Percentiles rank a stretch among this genome's conserved stretches.
phyloP scores from a whole-genome alignment of 2,329 filamentous ascomycete species.

The Tolypocladium ophioglossoides region DNA sequence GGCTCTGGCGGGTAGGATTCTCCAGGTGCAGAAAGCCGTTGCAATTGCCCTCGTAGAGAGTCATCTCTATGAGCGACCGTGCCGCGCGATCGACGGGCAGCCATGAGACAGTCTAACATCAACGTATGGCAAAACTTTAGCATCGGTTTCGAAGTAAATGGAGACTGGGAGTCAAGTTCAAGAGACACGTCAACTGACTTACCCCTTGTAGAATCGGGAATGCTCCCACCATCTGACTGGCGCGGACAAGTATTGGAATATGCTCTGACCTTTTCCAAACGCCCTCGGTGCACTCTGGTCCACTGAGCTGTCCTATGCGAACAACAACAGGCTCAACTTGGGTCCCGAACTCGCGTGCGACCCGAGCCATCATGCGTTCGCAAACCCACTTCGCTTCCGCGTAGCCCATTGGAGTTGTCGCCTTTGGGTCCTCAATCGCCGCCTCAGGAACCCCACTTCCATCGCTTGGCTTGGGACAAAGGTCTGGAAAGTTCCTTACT shows the following conservation, averaged over 20 bases:
- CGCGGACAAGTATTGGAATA: constrained; percentile 30
- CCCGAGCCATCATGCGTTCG: constrained; percentile 31
- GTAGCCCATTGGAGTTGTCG: constrained; percentile 27
- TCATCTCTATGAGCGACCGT: constrained; percentile 4
- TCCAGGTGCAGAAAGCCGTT: constrained; percentile 9
- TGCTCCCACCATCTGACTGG: constrained; percentile 20
- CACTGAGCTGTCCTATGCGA: constrained; percentile 32
- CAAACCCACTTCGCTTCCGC: constrained; percentile 34
- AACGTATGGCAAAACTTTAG: no score
- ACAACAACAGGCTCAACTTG: constrained; percentile 25
- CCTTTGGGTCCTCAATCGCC: constrained; percentile 18
- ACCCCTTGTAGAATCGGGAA: constrained; percentile 9
- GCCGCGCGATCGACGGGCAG: constrained; percentile 11
- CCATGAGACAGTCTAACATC: constrained; percentile 8
- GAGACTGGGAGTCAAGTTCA: no score
- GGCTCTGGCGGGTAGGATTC: constrained; percentile 9
- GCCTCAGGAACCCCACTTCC: constrained; percentile 22
- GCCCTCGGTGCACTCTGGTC: constrained; percentile 24
- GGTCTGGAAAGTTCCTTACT: constrained; percentile 8
- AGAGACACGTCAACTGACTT: background rate
- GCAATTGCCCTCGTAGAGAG: no score
- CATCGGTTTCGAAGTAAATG: no score
- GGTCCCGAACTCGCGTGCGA: constrained; percentile 18
- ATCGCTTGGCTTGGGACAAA: no score
- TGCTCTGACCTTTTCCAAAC: constrained; percentile 37